Percentiles rank a stretch among this genome's conserved stretches.
Evolutionary conservation across 1,139 yeast genomes (phyloP).

Genomic region (Debaryomyces singareniensis): DNA sequence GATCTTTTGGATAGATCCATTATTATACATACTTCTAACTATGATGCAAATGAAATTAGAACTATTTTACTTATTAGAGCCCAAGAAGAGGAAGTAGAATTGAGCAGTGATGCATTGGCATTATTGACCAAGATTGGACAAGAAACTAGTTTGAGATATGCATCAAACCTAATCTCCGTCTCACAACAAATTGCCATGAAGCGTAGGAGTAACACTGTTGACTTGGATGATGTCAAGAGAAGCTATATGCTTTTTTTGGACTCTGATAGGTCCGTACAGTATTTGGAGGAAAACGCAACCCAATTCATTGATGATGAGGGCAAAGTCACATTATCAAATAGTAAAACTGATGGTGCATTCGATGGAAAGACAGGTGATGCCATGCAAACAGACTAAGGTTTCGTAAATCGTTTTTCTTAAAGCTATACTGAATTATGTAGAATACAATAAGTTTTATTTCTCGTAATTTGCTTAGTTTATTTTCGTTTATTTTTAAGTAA

Average conservation of each 20-base stretch:
- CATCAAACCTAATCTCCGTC: slow-evolving; percentile 85
- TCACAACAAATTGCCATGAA: slow-evolving; percentile 80
- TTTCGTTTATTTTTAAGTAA: no score
- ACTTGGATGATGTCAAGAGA: slow-evolving; percentile 79
- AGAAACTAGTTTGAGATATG: slow-evolving; percentile 90
- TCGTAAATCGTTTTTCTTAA: no score
- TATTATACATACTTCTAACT: slow-evolving; percentile 78
- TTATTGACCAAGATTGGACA: slow-evolving; percentile 86
- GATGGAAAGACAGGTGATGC: slow-evolving; percentile 7
- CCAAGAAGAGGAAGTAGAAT: slow-evolving; percentile 93
- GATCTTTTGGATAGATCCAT: slow-evolving; percentile 92
- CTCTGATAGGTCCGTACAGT: slow-evolving; percentile 79
- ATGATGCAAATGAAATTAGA: slow-evolving; percentile 75
- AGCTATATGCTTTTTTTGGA: slow-evolving; percentile 85
- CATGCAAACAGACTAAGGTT: slow-evolving; percentile 7
- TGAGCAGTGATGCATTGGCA: slow-evolving; percentile 77
- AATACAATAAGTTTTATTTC: no score
- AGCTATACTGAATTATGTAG: no score
- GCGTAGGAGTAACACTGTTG: slow-evolving; percentile 67
- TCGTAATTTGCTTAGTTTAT: no score
- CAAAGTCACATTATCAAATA: slow-evolving; percentile 45
- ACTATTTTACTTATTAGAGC: slow-evolving; percentile 86
- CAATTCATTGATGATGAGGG: slow-evolving; percentile 74
- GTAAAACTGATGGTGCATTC: slow-evolving; percentile 6
- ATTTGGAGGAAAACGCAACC: slow-evolving; percentile 58